Evolutionary conservation across 1,284 basidiomycete genomes (phyloP).

Genomic region (Pulchroboletus neoregius): DNA sequence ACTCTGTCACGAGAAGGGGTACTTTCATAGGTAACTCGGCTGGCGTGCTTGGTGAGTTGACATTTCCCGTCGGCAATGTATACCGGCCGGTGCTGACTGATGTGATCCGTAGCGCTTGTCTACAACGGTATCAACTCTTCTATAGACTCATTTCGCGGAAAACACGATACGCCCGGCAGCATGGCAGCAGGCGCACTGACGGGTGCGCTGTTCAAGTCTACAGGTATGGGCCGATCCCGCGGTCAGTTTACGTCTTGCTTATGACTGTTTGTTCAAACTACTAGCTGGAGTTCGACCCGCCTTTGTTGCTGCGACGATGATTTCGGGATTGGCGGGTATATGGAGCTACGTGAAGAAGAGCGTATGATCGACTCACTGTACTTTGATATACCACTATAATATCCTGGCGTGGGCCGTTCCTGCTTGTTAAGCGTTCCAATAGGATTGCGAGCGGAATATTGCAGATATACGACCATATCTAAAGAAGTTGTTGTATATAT

Average conservation of each 20-base stretch:
- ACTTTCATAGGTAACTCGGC: constrained; percentile 98
- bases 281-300: constrained; percentile 89
- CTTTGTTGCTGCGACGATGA: constrained; percentile 81
- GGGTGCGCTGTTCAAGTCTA: constrained; percentile 91
- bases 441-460: constrained; percentile 34
- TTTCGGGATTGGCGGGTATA: constrained; percentile 82
- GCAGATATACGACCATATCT: constrained; percentile 33
- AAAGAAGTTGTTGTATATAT: constrained; percentile 34
- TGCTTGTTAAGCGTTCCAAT: constrained; percentile 38
- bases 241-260: constrained; percentile 36
- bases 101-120: constrained; percentile 67
- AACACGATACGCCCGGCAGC: constrained; percentile 89
- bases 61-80: constrained; percentile 35
- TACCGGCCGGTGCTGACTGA: constrained; percentile 26
- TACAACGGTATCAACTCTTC: constrained; percentile 97
- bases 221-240: constrained; percentile 58
- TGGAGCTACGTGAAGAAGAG: constrained; percentile 92
- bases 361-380: constrained; percentile 52
- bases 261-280: constrained; percentile 29
- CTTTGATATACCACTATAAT: constrained; percentile 48
- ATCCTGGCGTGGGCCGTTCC: constrained; percentile 35
- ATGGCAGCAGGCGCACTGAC: constrained; percentile 91
- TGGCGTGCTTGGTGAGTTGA: constrained; percentile 84
- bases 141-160: constrained; percentile 84
- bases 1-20: constrained; percentile 94